phyloP scores from a whole-genome alignment of 2,329 filamentous ascomycete species.

The Aureobasidium zeae region DNA sequence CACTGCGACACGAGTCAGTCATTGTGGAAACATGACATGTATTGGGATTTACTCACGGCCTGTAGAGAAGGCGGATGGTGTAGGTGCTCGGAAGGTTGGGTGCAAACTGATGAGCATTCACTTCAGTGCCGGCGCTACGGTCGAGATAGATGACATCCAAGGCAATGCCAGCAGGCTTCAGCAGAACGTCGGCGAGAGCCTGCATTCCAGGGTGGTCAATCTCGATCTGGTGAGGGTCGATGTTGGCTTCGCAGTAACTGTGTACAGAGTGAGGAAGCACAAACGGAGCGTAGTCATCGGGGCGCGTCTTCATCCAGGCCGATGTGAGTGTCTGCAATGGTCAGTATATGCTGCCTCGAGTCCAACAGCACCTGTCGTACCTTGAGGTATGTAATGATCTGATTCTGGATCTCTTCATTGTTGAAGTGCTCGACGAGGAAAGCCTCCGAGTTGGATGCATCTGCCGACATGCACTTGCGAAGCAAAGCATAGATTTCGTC shows the following conservation, averaged over 20 bases:
- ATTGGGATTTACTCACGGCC: conserved; percentile 44
- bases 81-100: conserved; percentile 31
- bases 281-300: conserved; percentile 61
- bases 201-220: conserved; percentile 85
- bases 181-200: conserved; percentile 65
- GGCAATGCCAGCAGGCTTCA: conserved; percentile 68
- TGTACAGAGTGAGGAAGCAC: conserved; percentile 53
- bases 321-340: conserved; percentile 61
- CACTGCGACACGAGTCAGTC: conserved; percentile 36
- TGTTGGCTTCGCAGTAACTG: conserved; percentile 58
- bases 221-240: conserved; percentile 69
- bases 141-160: conserved; percentile 90
- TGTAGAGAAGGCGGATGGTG: conserved; percentile 52
- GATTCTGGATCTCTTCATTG: conserved; percentile 54
- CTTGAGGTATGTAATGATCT: conserved; percentile 76
- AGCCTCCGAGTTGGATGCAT: conserved; percentile 38
- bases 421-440: conserved; percentile 63
- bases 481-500: conserved; percentile 65
- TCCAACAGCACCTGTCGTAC: conserved; percentile 29
- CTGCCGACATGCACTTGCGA: conserved; percentile 43
- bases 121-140: conserved; percentile 65
- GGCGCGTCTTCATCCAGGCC: conserved; percentile 71
- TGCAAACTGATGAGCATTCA: conserved; percentile 61
- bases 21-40: background rate
- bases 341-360: background rate